Conservation (phyloP, 805 yeast genomes). For the Teunomyces panamensis region DNA sequence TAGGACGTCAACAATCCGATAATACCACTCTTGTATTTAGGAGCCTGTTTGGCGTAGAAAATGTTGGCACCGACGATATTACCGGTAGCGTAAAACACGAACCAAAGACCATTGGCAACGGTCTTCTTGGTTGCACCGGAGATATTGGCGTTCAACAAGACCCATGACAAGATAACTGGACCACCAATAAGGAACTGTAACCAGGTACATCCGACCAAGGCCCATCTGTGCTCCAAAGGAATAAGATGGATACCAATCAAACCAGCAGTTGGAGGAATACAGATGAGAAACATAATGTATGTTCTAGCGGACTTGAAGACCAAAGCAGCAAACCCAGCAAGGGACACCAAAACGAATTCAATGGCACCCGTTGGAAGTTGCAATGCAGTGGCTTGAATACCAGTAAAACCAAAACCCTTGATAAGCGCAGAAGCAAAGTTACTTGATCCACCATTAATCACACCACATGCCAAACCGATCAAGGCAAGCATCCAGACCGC, state of each 20-base stretch:
- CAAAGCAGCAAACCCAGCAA: constrained; percentile 32
- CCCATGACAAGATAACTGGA: constrained; percentile 28
- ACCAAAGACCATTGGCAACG: constrained; percentile 19
- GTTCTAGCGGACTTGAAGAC: constrained; percentile 16
- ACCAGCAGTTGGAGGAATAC: constrained; percentile 23
- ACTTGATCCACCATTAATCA: constrained; percentile 27
- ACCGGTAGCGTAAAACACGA: constrained; percentile 26
- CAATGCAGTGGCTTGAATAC: constrained; percentile 43
- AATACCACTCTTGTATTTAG: constrained; percentile 23
- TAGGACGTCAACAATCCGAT: constrained; percentile 21
- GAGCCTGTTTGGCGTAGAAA: constrained; percentile 21
- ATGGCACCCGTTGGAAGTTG: constrained; percentile 49
- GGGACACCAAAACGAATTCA: constrained; percentile 53
- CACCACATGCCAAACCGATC: constrained; percentile 27
- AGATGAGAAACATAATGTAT: constrained; percentile 13
- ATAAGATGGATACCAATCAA: constrained; percentile 22
- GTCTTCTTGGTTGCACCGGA: constrained; percentile 25
- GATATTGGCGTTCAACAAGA: constrained; percentile 20
- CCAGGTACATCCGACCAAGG: constrained; percentile 30
- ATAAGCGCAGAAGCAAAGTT: constrained; percentile 41
- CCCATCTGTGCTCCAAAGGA: constrained; percentile 18
- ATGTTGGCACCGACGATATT: constrained; percentile 27
- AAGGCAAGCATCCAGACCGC: constrained; percentile 18
- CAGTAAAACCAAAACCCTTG: constrained; percentile 50
- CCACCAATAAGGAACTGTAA: constrained; percentile 29